These are phyloP conservation scores for Pythium utonaiense DNA, from an alignment of 352 stramenopile species.

Conservation along the genomic window DNA sequence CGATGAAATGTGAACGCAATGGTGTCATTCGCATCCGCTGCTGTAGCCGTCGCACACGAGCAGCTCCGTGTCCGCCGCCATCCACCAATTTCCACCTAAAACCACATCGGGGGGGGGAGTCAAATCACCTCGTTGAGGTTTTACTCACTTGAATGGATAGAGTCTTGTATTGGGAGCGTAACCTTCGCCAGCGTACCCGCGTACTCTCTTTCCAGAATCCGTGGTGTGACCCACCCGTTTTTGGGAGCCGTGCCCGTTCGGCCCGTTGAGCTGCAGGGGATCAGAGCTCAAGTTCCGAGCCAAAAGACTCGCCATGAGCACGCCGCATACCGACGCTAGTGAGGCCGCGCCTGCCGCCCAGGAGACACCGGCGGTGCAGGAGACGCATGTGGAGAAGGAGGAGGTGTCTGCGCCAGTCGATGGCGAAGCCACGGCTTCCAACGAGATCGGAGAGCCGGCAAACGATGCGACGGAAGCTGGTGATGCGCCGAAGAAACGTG, in stretches of 20 bases:
- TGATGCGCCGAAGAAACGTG: constrained; percentile 29
- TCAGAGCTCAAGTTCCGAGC: constrained; percentile 12
- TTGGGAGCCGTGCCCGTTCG: background rate
- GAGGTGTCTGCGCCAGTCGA: constrained; percentile 7
- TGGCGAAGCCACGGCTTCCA: constrained; percentile 7
- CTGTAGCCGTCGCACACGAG: too few relatives aligned
- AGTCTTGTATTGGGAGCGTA: background rate
- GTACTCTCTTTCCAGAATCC: background rate
- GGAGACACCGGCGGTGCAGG: background rate
- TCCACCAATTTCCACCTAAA: constrained; percentile 9
- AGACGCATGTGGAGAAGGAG: constrained; percentile 5
- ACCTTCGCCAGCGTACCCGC: background rate
- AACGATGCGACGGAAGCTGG: background rate
- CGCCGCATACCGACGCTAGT: background rate
- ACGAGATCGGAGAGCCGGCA: background rate
- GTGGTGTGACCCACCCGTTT: constrained; percentile 1
- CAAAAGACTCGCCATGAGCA: background rate
- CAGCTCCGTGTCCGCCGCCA: background rate
- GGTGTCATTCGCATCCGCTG: too few relatives aligned
- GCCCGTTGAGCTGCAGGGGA: constrained; percentile 30
- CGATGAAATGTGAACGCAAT: constrained; percentile 43
- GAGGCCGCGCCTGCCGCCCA: background rate
- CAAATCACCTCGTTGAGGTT: constrained; percentile 15
- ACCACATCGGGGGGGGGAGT: too few relatives aligned
- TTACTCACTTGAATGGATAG: constrained; percentile 7